Evolutionary conservation across 2,329 filamentous ascomycete genomes (phyloP).

Genomic region (Metarhizium album): DNA sequence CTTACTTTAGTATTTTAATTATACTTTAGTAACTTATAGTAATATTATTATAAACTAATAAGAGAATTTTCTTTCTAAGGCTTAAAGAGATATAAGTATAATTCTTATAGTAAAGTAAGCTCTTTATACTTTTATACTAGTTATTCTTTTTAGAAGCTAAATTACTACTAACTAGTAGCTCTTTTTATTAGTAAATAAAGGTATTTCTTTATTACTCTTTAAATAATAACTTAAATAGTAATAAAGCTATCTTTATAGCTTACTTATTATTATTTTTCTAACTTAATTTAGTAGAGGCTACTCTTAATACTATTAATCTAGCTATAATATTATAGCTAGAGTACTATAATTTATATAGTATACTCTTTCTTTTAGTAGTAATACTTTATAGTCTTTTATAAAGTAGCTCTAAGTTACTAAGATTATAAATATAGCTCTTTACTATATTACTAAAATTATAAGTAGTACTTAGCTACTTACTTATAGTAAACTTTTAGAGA

Average conservation of each 20-base stretch:
- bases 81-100: not conserved
- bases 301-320: not conserved
- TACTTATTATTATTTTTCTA: not conserved
- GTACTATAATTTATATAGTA: too few relatives aligned
- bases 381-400: not conserved
- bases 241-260: not conserved
- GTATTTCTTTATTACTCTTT: not conserved
- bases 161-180: not conserved
- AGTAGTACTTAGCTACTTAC: not conserved
- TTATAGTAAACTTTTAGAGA: not conserved
- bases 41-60: not conserved
- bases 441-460: not conserved
- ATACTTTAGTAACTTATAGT: not conserved
- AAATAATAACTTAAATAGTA: not conserved
- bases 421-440: too few relatives aligned
- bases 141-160: too few relatives aligned
- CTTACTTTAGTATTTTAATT: not conserved
- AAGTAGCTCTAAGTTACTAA: too few relatives aligned
- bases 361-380: too few relatives aligned
- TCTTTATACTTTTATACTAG: not conserved
- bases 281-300: not conserved
- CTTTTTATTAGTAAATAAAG: not conserved
- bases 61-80: not conserved
- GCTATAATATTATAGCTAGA: not conserved
- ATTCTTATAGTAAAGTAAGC: not conserved